A percentile compares a stretch with the other conserved stretches of the same genome.
phyloP scores from a whole-genome alignment of 106 monocot genomes.

The Platanthera zijinensis region DNA sequence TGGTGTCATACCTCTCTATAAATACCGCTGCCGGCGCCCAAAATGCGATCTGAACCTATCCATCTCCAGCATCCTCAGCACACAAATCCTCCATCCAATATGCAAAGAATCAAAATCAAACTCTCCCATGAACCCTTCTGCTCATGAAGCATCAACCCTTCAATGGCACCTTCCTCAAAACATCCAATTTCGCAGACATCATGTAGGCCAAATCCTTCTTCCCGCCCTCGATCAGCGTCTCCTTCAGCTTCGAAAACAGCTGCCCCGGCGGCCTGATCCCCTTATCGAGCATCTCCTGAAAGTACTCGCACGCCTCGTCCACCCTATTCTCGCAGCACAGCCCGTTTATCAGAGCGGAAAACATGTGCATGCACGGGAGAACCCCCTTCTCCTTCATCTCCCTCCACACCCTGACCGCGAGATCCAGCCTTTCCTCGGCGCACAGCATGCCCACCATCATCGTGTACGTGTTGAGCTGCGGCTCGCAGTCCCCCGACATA shows the following conservation, averaged over 20 bases:
- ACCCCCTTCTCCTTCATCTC: slow-evolving; percentile 70
- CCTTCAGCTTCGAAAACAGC: slow-evolving; percentile 59
- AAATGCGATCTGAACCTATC: too few species aligned
- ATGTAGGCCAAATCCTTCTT: slow-evolving; percentile 52
- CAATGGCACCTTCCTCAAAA: slow-evolving; percentile 41
- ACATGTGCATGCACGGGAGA: slow-evolving; percentile 86
- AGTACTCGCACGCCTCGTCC: slow-evolving; percentile 73
- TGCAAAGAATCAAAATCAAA: background rate
- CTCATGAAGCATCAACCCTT: background rate
- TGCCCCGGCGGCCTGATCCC: slow-evolving; percentile 78
- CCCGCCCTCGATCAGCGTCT: slow-evolving; percentile 51
- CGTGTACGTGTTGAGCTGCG: slow-evolving; percentile 74
- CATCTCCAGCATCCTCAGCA: background rate
- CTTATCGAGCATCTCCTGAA: slow-evolving; percentile 76
- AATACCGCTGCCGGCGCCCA: too few species aligned
- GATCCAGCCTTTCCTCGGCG: slow-evolving; percentile 45
- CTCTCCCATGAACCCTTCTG: background rate
- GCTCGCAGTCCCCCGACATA: slow-evolving; percentile 47
- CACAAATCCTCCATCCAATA: background rate
- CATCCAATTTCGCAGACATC: slow-evolving; percentile 47
- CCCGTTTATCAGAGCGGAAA: slow-evolving; percentile 64
- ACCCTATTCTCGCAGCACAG: slow-evolving; percentile 53
- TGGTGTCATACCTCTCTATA: too few species aligned
- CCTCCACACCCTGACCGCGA: slow-evolving; percentile 70
- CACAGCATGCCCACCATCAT: slow-evolving; percentile 89